A percentile compares a stretch with the other conserved stretches of the same genome.
Conservation (phyloP, 331 rosid genomes). For the Spiraea crenata region DNA sequence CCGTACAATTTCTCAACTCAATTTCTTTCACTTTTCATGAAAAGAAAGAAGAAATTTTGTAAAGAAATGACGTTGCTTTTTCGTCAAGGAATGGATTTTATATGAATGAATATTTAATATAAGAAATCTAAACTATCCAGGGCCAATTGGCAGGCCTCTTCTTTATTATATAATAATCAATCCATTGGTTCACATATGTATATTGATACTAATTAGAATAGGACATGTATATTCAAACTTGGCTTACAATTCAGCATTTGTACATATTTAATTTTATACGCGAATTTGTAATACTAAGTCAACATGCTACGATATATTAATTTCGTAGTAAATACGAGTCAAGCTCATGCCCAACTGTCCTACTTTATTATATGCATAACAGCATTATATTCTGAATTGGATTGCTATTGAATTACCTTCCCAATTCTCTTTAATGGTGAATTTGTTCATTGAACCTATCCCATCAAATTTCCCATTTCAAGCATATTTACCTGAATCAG, state of each 20-base stretch:
- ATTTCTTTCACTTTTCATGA: too few relatives aligned
- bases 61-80: neutral
- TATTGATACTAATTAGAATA: too few relatives aligned
- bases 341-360: too few relatives aligned
- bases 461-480: neutral
- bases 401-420: neutral
- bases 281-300: too few relatives aligned
- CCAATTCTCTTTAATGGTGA: neutral
- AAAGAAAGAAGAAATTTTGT: neutral
- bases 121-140: neutral
- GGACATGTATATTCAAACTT: too few relatives aligned
- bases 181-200: too few relatives aligned
- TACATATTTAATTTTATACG: too few relatives aligned
- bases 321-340: too few relatives aligned
- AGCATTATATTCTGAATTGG: neutral
- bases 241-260: too few relatives aligned
- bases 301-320: too few relatives aligned
- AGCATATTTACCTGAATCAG: neutral
- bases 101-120: neutral
- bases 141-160: neutral
- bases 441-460: neutral
- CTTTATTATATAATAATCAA: too few relatives aligned
- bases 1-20: too few relatives aligned
- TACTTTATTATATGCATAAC: neutral
- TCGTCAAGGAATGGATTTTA: neutral